These are phyloP conservation scores for Flueggea neowawraea DNA, from an alignment of 441 rosid species.

Conservation along the genomic window DNA sequence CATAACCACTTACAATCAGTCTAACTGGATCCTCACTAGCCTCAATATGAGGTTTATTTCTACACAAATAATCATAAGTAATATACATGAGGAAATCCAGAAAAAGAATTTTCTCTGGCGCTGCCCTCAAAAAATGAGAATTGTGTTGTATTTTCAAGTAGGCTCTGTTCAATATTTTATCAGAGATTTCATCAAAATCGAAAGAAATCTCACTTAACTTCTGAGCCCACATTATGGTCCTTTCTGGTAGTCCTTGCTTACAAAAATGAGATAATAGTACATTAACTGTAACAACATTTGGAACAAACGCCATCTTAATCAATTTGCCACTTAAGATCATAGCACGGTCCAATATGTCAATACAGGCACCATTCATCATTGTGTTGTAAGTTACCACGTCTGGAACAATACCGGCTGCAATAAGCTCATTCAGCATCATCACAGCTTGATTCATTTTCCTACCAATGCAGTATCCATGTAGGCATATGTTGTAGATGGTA, in stretches of 20 bases:
- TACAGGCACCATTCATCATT: conserved; percentile 52
- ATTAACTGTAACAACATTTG: conserved; percentile 54
- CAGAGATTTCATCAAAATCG: conserved; percentile 56
- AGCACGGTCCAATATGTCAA: conserved; percentile 55
- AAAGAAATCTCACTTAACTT: conserved; percentile 59
- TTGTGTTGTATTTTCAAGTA: conserved; percentile 21
- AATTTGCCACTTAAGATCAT: conserved; percentile 60
- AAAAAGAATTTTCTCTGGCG: conserved; percentile 46
- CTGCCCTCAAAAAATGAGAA: conserved; percentile 16
- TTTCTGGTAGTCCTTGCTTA: conserved; percentile 74
- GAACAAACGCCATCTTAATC: conserved; percentile 70
- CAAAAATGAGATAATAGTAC: conserved; percentile 53
- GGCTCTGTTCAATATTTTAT: conserved; percentile 46
- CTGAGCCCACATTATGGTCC: conserved; percentile 58
- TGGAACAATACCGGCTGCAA: conserved; percentile 50
- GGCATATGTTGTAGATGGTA: conserved; percentile 49
- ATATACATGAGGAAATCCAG: conserved; percentile 71
- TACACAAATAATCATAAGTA: conserved; percentile 48
- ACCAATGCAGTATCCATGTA: conserved; percentile 44
- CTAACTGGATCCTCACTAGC: conserved; percentile 15
- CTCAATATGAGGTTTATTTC: conserved; percentile 25
- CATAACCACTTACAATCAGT: conserved; percentile 20
- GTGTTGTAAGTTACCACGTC: conserved; percentile 70
- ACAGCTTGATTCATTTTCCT: conserved; percentile 50
- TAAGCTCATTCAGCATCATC: conserved; percentile 52